Conservation (phyloP, 768 basidiomycete species). For the Coprinopsis cinerea region DNA sequence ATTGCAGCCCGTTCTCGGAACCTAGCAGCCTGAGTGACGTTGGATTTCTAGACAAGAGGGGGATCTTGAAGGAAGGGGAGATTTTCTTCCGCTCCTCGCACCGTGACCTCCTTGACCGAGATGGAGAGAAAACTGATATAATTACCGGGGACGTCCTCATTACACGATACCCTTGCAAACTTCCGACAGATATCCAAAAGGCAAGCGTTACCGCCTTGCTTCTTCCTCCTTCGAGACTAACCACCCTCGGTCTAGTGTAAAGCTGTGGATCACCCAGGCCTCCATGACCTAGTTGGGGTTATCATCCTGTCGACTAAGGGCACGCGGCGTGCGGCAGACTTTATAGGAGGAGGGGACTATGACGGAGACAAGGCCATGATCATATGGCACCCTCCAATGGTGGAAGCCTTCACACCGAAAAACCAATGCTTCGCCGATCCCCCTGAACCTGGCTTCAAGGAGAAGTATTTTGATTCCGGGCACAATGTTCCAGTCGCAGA, state of each 20-base stretch:
- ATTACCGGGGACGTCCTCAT: constrained; percentile 55
- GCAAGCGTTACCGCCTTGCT: constrained; percentile 22
- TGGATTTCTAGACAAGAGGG: constrained; percentile 12
- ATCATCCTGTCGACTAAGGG: constrained; percentile 54
- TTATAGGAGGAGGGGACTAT: constrained; percentile 69
- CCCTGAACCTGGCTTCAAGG: constrained; percentile 38
- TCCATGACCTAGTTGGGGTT: constrained; percentile 48
- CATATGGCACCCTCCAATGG: constrained; percentile 55
- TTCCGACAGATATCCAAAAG: constrained; percentile 63
- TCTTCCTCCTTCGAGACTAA: not conserved
- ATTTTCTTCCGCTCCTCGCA: constrained; percentile 51
- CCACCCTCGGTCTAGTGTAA: constrained; percentile 36
- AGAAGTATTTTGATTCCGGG: constrained; percentile 38
- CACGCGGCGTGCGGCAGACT: constrained; percentile 50
- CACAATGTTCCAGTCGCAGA: constrained; percentile 10
- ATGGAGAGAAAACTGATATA: constrained; percentile 43
- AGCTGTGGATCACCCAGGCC: constrained; percentile 46
- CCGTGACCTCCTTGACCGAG: constrained; percentile 31
- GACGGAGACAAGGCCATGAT: constrained; percentile 60
- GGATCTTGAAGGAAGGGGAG: constrained; percentile 46
- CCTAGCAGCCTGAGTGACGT: not conserved
- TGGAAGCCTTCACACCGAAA: constrained; percentile 50
- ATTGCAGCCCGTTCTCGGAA: too few relatives aligned
- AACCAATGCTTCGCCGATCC: constrained; percentile 40
- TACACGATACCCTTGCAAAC: constrained; percentile 63